Evolutionary conservation across 768 basidiomycete species (phyloP), one percentile per base, ranked within the genome.

Genomic region (Xanthoconium stramineum): DNA sequence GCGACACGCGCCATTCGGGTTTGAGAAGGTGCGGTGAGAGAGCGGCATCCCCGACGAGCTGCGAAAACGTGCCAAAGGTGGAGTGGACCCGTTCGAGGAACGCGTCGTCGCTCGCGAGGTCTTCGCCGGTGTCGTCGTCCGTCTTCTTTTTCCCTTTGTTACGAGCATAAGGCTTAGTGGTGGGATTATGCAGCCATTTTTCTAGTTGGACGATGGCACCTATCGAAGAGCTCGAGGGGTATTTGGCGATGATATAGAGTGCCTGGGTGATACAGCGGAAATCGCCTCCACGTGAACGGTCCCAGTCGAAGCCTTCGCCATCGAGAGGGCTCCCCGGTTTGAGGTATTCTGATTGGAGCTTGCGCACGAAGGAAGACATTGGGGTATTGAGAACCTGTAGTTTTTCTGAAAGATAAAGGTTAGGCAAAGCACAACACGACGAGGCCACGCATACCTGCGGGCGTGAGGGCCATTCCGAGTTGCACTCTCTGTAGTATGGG

Each of bases 381-480:
- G 82, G 77, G 0, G 83, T 81, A 51, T 75, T 80, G 55, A 83
- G 74, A 0, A 88, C 88, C 64, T 88, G 84, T 12, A 91, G 73
- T 66, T 85, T 86, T 65, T 91, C 89, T 79, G 68, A 24, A 46
- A 20, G 11, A 36, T 6, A 50, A 12, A 5, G 15, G 48, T 39
- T 35, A 50, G 43, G 43, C n/a, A 38, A 44, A 17, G 33, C 3
- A 1, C 17, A 52, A 15, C 5, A 6, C 17, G 10, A 15, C 8
- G 10, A 19, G 12, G 38, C 13, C 3, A 3, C 0, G 65, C 74
- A 35, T 54, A 81, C 83, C 85, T 59, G 86, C 83, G 5, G 85
- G 84, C 0, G 87, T 89, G 32, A 89, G 74, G 0, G 89, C 87
- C 78, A 91, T 85, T 8, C 89, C 89, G 4, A 88, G 76, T 69